A percentile compares a stretch with the other conserved stretches of the same genome.
phyloP scores from a whole-genome alignment of 2,329 filamentous ascomycete genomes.

The Trichoderma koningii region DNA sequence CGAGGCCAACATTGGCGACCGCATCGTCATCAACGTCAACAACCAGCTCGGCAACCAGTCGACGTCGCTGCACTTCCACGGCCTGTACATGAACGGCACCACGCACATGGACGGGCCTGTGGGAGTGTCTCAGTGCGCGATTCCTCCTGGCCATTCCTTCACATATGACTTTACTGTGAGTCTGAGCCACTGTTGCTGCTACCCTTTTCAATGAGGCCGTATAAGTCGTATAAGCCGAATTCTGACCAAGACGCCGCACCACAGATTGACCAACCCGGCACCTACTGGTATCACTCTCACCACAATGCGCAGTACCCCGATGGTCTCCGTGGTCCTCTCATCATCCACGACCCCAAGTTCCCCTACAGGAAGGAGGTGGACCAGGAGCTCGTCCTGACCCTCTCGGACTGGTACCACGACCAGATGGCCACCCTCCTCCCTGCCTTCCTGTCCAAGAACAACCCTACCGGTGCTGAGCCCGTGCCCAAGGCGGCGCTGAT shows the following conservation, averaged over 20 bases:
- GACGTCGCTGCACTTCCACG: slow-evolving; percentile 70
- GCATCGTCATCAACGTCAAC: slow-evolving; percentile 57
- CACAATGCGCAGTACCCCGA: slow-evolving; percentile 69
- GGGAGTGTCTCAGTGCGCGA: slow-evolving; percentile 67
- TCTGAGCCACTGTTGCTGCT: background rate
- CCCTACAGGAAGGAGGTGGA: slow-evolving; percentile 61
- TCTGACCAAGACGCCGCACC: background rate
- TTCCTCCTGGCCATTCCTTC: slow-evolving; percentile 64
- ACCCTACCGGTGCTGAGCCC: slow-evolving; percentile 62
- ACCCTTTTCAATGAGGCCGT: too few species aligned
- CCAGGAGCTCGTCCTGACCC: slow-evolving; percentile 63
- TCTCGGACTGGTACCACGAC: slow-evolving; percentile 73
- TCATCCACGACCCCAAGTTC: slow-evolving; percentile 63
- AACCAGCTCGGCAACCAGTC: slow-evolving; percentile 64
- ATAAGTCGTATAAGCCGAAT: background rate
- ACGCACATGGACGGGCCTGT: slow-evolving; percentile 71
- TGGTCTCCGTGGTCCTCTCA: slow-evolving; percentile 64
- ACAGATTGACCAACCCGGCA: slow-evolving; percentile 65
- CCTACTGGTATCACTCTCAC: slow-evolving; percentile 80
- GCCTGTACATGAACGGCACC: slow-evolving; percentile 67
- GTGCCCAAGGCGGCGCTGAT: slow-evolving; percentile 69
- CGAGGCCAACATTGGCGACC: slow-evolving; percentile 63
- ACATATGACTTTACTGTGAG: slow-evolving; percentile 69
- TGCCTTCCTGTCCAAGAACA: slow-evolving; percentile 54
- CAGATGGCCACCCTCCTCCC: slow-evolving; percentile 52